Base-by-base conservation (phyloP, 768 basidiomycete genomes). In the Megacollybia marginata region DNA sequence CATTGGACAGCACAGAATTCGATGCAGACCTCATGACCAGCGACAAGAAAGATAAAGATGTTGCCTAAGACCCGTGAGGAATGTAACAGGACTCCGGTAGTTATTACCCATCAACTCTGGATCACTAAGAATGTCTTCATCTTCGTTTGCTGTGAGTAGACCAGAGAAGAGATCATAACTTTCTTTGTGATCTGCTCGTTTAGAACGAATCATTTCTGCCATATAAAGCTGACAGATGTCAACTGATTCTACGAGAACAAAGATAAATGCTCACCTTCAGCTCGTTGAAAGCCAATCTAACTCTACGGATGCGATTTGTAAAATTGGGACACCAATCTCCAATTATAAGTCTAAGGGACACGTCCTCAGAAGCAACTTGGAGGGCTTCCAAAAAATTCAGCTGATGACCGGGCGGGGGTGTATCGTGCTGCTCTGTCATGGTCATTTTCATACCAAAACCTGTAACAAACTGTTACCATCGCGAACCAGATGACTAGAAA, bases 11-110 rank as follows among this genome's bases (percentile, higher is more conserved):
- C 23, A 28, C 23, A 28, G 23, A n/a, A n/a, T n/a, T 28, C 23
- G 7, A 15, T 15, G 15, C 62, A 33, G 50, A 78, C 78, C 66
- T 81, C 81, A 50, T 82, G 78, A 9, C 82, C 81, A 19, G 82
- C 83, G 18, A 85, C 59, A n/a, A 83, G 56, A 51, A 74, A 76
- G 16, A 74, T 69, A 48, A 70, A 76, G n/a, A 74, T 67, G 56
- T 76, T 76, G 18, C 69, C 73, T 40, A 28, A 28, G 38, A 18
- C 38, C 13, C 15, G 18, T 40, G 15, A 18, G 13, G 38, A 40
- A 40, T 13, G 38, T 40, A 13, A 15, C 8, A 18, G 38, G 38
- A 40, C 18, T 18, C 13, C 2, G 8, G 18, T 2, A 40, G 15
- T 40, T 40, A 5, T 40, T 13, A 40, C 38, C 38, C 48, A 69